Conservation (phyloP, 768 basidiomycete genomes). For the Leccinellum albellum region DNA sequence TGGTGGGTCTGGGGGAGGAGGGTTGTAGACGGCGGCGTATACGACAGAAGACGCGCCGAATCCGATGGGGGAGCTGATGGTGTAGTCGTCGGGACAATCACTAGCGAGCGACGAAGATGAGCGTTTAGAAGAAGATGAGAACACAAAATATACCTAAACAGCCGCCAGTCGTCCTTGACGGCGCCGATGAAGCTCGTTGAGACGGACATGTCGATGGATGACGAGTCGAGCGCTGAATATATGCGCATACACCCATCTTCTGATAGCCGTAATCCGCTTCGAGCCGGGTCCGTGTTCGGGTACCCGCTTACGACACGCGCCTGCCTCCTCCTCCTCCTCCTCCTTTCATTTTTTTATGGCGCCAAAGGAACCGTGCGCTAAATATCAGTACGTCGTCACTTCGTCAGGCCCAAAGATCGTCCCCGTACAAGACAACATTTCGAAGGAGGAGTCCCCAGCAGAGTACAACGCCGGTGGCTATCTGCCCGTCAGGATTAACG, state of each 20-base stretch:
- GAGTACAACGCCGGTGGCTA: slow-evolving; percentile 83
- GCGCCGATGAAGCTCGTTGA: slow-evolving; percentile 63
- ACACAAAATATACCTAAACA: slow-evolving; percentile 57
- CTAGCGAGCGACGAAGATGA: slow-evolving; percentile 33
- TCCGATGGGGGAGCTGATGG: slow-evolving; percentile 73
- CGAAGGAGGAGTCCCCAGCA: slow-evolving; percentile 77
- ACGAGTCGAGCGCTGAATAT: not conserved
- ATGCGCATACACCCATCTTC: not conserved
- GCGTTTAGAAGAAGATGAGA: not conserved
- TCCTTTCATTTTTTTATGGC: slow-evolving; percentile 48
- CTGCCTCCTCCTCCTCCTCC: not conserved
- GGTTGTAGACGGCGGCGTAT: slow-evolving; percentile 67
- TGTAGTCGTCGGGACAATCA: slow-evolving; percentile 68
- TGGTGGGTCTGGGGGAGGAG: slow-evolving; percentile 33
- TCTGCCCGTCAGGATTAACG: slow-evolving; percentile 75
- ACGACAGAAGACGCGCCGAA: slow-evolving; percentile 93
- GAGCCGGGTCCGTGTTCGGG: slow-evolving; percentile 21
- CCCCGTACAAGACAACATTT: slow-evolving; percentile 59
- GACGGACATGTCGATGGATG: slow-evolving; percentile 12
- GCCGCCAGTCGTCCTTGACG: slow-evolving; percentile 78
- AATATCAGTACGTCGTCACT: slow-evolving; percentile 74
- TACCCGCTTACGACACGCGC: not conserved
- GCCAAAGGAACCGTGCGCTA: slow-evolving; percentile 60
- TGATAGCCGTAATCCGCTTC: slow-evolving; percentile 11
- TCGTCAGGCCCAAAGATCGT: slow-evolving; percentile 64